These are phyloP conservation scores for Ceratobasidium sp. DNA, from an alignment of 1,284 basidiomycete species.

Conservation along the genomic window DNA sequence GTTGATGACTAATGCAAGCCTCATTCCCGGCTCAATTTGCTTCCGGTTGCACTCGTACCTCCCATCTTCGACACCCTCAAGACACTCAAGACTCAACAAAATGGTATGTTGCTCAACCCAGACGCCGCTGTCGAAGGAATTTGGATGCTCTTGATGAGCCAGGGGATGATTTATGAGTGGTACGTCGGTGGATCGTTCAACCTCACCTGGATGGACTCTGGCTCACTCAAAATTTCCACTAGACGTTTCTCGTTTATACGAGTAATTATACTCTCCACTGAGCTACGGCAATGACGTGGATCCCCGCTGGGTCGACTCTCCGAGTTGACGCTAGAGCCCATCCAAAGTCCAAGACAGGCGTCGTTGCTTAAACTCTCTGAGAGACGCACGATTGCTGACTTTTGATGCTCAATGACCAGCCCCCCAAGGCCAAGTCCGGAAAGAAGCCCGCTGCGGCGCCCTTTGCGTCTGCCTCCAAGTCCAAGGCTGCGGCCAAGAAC, in stretches of 20 bases:
- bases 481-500: slow-evolving; percentile 85
- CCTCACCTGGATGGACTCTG: not conserved
- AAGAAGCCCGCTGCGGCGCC: slow-evolving; percentile 83
- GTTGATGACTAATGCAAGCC: not conserved
- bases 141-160: slow-evolving; percentile 9
- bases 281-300: slow-evolving; percentile 27
- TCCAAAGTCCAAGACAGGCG: slow-evolving; percentile 34
- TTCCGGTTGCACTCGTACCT: not conserved
- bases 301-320: slow-evolving; percentile 33
- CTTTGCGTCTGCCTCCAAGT: slow-evolving; percentile 72
- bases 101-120: slow-evolving; percentile 11
- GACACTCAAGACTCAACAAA: not conserved
- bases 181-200: slow-evolving; percentile 9
- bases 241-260: not conserved
- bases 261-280: slow-evolving; percentile 21
- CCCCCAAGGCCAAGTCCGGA: slow-evolving; percentile 71
- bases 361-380: not conserved
- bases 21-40: slow-evolving; percentile 2
- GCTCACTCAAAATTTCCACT: not conserved
- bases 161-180: slow-evolving; percentile 17
- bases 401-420: slow-evolving; percentile 78
- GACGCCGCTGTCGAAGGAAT: not conserved
- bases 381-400: slow-evolving; percentile 16
- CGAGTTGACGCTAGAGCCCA: slow-evolving; percentile 33
- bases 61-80: slow-evolving; percentile 20